Evolutionary conservation across 2,329 filamentous ascomycete genomes (phyloP), one percentile per base, ranked within the genome.

Genomic region (Xylariaceae sp.): DNA sequence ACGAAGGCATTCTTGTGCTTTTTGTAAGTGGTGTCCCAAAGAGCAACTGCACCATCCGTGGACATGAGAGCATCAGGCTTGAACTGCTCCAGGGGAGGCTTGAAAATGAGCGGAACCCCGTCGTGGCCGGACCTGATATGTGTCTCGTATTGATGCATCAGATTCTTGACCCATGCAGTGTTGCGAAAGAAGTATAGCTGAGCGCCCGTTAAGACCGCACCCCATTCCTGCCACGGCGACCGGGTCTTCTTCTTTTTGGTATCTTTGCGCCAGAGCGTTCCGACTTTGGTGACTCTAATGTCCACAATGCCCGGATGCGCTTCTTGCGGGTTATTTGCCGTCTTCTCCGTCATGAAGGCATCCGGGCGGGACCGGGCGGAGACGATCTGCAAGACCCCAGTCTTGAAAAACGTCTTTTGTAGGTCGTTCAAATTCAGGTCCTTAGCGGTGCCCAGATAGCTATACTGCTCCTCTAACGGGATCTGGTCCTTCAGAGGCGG

Each of bases 171-270:
- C 93, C 95, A 99, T 19, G 87, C 81, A 4, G 91, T 89, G 70
- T 98, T 97, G 55, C 91, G 88, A 77, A 98, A 99, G 73, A 99
- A 91, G 73, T 97, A 99, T 7, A 99, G 83, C 69, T 97, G 93
- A 5, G 95, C 96, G n/a, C 93, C 91, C 0, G 95, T 99, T 26
- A 99, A 81, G 56, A 99, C 89, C 20, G 92, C 95, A 50, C 95
- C 95, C 95, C 95, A 99, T 80, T 99, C 95, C 70, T 97, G 93
- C 95, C 95, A 99, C 1, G 95, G 93, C 10, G 93, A 97, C 43
- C 93, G 85, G 0, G 92, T 89, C 74, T 96, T 96, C 76, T 95
- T 93, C 75, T 93, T 96, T 76, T 96, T 97, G 1, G 83, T 78
- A 62, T 96, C 92, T 71, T 99, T 99, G 44, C 95, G 87, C 95